phyloP scores from a whole-genome alignment of 306 rosid genomes.

The Comarum palustre region DNA sequence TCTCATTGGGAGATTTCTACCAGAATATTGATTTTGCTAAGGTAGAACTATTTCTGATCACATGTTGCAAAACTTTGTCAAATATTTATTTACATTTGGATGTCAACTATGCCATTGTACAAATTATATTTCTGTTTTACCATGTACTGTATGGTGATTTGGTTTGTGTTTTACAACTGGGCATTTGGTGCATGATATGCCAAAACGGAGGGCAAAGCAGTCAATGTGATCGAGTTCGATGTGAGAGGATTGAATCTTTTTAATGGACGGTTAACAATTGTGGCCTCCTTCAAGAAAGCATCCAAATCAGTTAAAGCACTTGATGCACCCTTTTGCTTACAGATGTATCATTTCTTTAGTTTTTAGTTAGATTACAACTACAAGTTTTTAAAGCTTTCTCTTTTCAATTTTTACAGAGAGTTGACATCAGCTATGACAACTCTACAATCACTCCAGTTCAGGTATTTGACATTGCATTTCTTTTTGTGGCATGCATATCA shows the following conservation, averaged over 20 bases:
- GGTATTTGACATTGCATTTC: slow-evolving; percentile 35
- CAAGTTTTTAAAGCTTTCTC: neutral
- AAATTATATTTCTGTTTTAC: neutral
- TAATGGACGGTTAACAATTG: slow-evolving; percentile 65
- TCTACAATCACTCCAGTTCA: slow-evolving; percentile 70
- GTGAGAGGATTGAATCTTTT: slow-evolving; percentile 63
- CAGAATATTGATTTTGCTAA: slow-evolving; percentile 59
- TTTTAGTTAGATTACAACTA: neutral
- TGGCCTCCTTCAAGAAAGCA: slow-evolving; percentile 71
- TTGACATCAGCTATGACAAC: slow-evolving; percentile 53
- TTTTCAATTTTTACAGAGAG: slow-evolving; percentile 52
- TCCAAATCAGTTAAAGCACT: slow-evolving; percentile 58
- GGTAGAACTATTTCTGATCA: slow-evolving; percentile 42
- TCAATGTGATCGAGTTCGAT: slow-evolving; percentile 68
- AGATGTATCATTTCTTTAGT: slow-evolving; percentile 2
- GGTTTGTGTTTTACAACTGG: slow-evolving; percentile 24
- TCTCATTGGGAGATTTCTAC: slow-evolving; percentile 71
- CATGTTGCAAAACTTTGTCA: neutral
- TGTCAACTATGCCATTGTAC: neutral
- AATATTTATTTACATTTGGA: neutral
- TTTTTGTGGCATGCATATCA: neutral
- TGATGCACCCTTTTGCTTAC: slow-evolving; percentile 18
- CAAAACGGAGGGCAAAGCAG: slow-evolving; percentile 79
- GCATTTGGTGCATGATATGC: slow-evolving; percentile 17
- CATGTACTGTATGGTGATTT: slow-evolving; percentile 17